phyloP scores from a whole-genome alignment of 2,329 filamentous ascomycete genomes.

The Allantophomopsis lycopodina region DNA sequence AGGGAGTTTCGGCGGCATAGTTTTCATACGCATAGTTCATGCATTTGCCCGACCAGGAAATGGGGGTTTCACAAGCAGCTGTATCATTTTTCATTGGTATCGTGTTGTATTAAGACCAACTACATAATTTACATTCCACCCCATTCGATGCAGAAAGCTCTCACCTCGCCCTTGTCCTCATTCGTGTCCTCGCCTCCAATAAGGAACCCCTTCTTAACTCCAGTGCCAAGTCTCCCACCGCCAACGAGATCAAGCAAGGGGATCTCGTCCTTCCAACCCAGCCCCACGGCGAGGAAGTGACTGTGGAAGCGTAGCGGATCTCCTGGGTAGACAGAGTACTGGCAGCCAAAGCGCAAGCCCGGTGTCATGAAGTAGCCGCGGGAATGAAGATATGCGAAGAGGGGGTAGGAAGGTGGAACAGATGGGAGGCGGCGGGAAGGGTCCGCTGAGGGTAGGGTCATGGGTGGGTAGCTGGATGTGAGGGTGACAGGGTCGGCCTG shows the following conservation, averaged over 20 bases:
- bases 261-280: constrained; percentile 80
- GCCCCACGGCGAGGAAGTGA: constrained; percentile 77
- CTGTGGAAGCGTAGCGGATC: constrained; percentile 92
- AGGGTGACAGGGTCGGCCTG: constrained; percentile 23
- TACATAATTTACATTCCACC: constrained; percentile 56
- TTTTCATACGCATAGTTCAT: no score
- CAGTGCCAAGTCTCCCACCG: constrained; percentile 78
- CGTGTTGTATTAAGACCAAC: no score
- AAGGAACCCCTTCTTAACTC: constrained; percentile 91
- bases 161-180: constrained; percentile 29
- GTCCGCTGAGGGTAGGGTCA: constrained; percentile 13
- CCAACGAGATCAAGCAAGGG: constrained; percentile 73
- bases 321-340: constrained; percentile 90
- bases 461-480: constrained; percentile 26
- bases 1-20: background rate
- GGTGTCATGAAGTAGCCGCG: constrained; percentile 80
- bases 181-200: constrained; percentile 53
- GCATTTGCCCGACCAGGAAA: no score
- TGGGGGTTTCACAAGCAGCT: no score
- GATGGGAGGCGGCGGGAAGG: constrained; percentile 17
- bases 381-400: constrained; percentile 70
- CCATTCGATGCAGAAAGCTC: constrained; percentile 85
- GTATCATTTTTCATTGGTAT: no score
- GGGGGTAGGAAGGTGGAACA: constrained; percentile 46
- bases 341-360: constrained; percentile 84